Percentiles rank a stretch among this genome's conserved stretches.
Evolutionary conservation across 805 yeast species (phyloP).

Genomic region (Wickerhamomyces tratensis): DNA sequence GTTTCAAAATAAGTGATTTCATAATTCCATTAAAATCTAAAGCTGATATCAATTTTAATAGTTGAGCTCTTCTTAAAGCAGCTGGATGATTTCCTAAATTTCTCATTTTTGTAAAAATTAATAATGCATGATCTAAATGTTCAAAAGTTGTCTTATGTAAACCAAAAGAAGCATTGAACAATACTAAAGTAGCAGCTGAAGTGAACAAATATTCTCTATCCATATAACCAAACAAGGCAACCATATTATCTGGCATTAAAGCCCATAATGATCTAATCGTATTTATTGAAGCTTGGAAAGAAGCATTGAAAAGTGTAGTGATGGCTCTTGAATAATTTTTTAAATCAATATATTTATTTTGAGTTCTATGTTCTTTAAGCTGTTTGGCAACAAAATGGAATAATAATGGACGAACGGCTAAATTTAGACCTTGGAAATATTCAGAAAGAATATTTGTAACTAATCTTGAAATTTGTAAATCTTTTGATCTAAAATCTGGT

Average conservation of each 20-base stretch:
- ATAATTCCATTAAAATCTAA: constrained; percentile 62
- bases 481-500: constrained; percentile 48
- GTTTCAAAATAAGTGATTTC: constrained; percentile 45
- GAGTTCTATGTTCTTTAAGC: constrained; percentile 35
- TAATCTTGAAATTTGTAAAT: constrained; percentile 49
- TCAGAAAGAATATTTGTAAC: constrained; percentile 74
- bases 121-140: constrained; percentile 65
- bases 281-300: constrained; percentile 74
- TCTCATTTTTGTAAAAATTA: constrained; percentile 65
- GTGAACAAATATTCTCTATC: constrained; percentile 76
- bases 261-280: constrained; percentile 70
- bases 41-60: constrained; percentile 52
- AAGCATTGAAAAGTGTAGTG: constrained; percentile 60
- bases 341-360: constrained; percentile 50
- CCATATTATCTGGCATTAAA: constrained; percentile 65
- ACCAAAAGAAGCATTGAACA: constrained; percentile 75
- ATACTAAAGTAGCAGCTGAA: constrained; percentile 61
- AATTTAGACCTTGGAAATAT: constrained; percentile 72
- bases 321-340: constrained; percentile 60
- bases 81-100: constrained; percentile 76
- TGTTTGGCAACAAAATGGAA: constrained; percentile 70
- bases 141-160: constrained; percentile 66
- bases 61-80: constrained; percentile 61
- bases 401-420: constrained; percentile 68
- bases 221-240: constrained; percentile 83